Evolutionary conservation across 352 stramenopile genomes (phyloP).

Genomic region (Globisporangium orthogonon): DNA sequence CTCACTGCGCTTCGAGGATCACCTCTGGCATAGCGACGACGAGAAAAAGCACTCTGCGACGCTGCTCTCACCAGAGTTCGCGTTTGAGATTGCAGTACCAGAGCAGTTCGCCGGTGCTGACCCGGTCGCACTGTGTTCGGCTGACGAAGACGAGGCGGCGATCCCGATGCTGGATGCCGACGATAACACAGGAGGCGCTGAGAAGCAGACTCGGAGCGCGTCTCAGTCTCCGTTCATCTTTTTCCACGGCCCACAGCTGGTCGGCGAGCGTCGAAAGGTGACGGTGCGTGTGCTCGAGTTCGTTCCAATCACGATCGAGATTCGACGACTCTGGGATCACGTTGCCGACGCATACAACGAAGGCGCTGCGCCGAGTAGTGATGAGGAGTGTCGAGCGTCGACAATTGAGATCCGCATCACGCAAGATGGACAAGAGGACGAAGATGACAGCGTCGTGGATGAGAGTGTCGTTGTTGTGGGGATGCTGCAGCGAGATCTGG

Average conservation of each 20-base stretch:
- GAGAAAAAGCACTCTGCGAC: slow-evolving; percentile 1
- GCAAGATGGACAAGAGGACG: slow-evolving; percentile 20
- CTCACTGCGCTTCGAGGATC: slow-evolving; percentile 13
- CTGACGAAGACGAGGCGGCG: background rate
- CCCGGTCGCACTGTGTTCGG: background rate
- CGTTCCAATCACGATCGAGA: slow-evolving; percentile 3
- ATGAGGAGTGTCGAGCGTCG: background rate
- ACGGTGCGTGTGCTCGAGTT: slow-evolving; percentile 12
- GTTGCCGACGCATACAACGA: background rate
- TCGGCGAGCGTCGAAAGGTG: background rate
- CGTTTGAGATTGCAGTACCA: slow-evolving; percentile 21
- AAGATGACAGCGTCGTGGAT: slow-evolving; percentile 4
- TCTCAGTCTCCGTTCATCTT: slow-evolving; percentile 12
- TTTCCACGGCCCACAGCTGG: slow-evolving; percentile 7
- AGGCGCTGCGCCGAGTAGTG: background rate
- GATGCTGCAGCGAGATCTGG: slow-evolving; percentile 23
- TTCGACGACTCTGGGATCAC: slow-evolving; percentile 1
- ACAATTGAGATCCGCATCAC: slow-evolving; percentile 22
- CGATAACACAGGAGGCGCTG: background rate
- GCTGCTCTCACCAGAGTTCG: slow-evolving; percentile 23
- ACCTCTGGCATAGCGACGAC: slow-evolving; percentile 6
- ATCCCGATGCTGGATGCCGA: slow-evolving; percentile 6
- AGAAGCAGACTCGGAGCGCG: background rate
- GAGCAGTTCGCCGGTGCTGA: background rate
- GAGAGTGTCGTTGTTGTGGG: slow-evolving; percentile 34